These are phyloP conservation scores for Pseudocercospora fijiensis DNA, from an alignment of 2,329 filamentous ascomycete genomes.

Conservation along the genomic window DNA sequence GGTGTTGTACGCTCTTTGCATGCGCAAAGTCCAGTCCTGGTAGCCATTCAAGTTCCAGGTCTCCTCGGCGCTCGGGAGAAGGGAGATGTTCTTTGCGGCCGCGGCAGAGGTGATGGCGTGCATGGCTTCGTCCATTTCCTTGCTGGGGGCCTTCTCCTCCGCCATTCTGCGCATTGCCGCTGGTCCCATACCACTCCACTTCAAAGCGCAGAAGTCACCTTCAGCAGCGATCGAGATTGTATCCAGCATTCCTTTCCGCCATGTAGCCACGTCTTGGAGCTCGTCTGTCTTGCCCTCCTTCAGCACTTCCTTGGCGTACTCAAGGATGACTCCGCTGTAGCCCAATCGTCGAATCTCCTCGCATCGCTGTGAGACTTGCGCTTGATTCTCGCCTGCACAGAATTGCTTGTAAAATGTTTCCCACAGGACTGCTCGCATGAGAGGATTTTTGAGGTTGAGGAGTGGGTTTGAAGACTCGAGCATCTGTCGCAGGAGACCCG, in stretches of 20 bases:
- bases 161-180: conserved; percentile 68
- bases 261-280: conserved; percentile 64
- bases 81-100: conserved; percentile 63
- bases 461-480: conserved; percentile 66
- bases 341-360: conserved; percentile 68
- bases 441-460: conserved; percentile 69
- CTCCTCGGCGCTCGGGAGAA: conserved; percentile 87
- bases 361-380: conserved; percentile 67
- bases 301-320: conserved; percentile 81
- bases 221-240: conserved; percentile 60
- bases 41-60: conserved; percentile 75
- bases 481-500: conserved; percentile 66
- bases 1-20: conserved; percentile 61
- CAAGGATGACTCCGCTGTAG: conserved; percentile 78
- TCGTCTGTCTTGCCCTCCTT: conserved; percentile 53
- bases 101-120: conserved; percentile 73
- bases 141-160: conserved; percentile 61
- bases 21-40: conserved; percentile 74
- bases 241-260: conserved; percentile 71
- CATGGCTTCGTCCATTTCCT: conserved; percentile 67
- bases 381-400: conserved; percentile 74
- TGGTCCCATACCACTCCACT: conserved; percentile 78
- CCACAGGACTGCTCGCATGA: conserved; percentile 70
- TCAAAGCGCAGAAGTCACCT: conserved; percentile 57
- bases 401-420: conserved; percentile 89